These are phyloP conservation scores for Cercospora zeae-maydis DNA, from an alignment of 2,329 filamentous ascomycete genomes.

Conservation along the genomic window DNA sequence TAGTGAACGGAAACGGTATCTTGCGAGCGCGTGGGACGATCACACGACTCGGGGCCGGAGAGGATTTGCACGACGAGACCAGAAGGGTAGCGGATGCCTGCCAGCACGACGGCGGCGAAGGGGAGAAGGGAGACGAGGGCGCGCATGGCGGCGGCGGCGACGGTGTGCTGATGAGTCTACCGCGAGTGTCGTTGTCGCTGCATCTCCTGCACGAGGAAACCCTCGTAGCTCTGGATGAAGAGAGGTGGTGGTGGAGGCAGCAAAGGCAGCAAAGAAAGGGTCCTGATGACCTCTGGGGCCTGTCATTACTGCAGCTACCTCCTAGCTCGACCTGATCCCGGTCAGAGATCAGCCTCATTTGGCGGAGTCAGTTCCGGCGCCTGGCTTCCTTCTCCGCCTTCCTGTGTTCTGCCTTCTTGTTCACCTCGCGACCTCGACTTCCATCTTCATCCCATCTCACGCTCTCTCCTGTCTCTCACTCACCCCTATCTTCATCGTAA, in stretches of 20 bases:
- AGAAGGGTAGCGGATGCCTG: slow-evolving; percentile 18
- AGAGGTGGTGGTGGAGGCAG: neutral
- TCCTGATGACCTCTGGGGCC: slow-evolving; percentile 4
- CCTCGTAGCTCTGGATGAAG: neutral
- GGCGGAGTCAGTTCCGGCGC: neutral
- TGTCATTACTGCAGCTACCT: no score
- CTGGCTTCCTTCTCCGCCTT: neutral
- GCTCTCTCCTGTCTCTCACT: no score
- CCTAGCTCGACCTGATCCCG: neutral
- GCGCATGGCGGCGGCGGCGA: slow-evolving; percentile 24
- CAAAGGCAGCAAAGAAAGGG: slow-evolving; percentile 3
- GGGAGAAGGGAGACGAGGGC: slow-evolving; percentile 22
- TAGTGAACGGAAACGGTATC: slow-evolving; percentile 50
- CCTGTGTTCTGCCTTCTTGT: neutral
- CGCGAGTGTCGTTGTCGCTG: slow-evolving; percentile 4
- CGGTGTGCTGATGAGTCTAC: slow-evolving; percentile 3
- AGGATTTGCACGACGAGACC: slow-evolving; percentile 42
- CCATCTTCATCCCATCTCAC: no score
- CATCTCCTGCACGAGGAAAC: neutral
- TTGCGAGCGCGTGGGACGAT: slow-evolving; percentile 44
- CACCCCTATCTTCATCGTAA: no score
- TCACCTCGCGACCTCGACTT: neutral
- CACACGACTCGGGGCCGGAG: slow-evolving; percentile 40
- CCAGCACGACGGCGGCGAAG: slow-evolving; percentile 9
- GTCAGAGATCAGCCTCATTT: slow-evolving; percentile 2